phyloP scores from a whole-genome alignment of 345 rosid species.

The Rhodomyrtus tomentosa region DNA sequence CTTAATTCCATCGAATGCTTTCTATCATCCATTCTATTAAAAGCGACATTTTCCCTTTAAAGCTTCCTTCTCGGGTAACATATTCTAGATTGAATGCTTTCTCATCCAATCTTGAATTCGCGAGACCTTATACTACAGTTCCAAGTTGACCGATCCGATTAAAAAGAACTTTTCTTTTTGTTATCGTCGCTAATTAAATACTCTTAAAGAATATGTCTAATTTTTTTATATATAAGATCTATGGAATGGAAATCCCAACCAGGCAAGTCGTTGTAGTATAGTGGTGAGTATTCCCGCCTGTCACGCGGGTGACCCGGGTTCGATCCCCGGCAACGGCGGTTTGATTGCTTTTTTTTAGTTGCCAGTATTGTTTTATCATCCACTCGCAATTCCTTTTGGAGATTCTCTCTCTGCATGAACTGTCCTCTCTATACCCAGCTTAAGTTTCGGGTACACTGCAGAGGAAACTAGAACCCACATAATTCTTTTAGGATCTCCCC shows the following conservation, averaged over 20 bases:
- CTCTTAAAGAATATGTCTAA: rapidly evolving
- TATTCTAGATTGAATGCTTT: not conserved
- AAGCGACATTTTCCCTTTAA: not conserved
- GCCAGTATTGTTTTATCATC: not conserved
- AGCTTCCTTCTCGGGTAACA: not conserved
- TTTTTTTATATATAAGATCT: no score
- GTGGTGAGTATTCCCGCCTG: slow-evolving; percentile 97
- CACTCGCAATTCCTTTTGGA: not conserved
- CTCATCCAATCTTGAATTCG: not conserved
- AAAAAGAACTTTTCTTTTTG: not conserved
- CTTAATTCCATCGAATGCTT: not conserved
- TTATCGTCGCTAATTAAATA: no score
- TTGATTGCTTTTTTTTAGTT: rapidly evolving
- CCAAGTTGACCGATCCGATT: not conserved
- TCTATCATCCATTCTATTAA: not conserved
- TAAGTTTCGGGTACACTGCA: not conserved
- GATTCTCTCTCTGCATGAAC: not conserved
- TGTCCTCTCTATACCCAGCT: not conserved
- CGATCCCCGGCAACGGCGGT: slow-evolving; percentile 27
- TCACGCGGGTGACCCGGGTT: slow-evolving; percentile 97
- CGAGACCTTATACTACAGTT: not conserved
- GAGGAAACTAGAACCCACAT: not conserved
- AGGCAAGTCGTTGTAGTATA: slow-evolving; percentile 73
- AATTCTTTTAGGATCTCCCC: not conserved
- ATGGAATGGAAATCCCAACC: not conserved